phyloP scores from a whole-genome alignment of 768 basidiomycete species.

The Nidula microcarpa region DNA sequence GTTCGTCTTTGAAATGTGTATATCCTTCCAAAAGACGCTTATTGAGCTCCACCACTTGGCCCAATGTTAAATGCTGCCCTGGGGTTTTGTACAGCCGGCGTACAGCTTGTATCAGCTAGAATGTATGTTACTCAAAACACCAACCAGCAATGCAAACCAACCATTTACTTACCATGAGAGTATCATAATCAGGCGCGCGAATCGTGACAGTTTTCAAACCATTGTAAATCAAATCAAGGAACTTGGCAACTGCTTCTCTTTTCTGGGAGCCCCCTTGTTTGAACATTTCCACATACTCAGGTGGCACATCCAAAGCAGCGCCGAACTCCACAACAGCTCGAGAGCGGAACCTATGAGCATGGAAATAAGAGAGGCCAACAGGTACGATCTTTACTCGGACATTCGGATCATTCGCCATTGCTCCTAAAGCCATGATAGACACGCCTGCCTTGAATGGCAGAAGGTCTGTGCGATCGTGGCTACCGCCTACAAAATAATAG shows the following conservation, averaged over 20 bases:
- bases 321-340: slow-evolving; percentile 98
- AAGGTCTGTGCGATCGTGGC: slow-evolving; percentile 95
- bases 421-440: slow-evolving; percentile 96
- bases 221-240: slow-evolving; percentile 90
- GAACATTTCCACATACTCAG: slow-evolving; percentile 85
- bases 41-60: slow-evolving; percentile 95
- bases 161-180: slow-evolving; percentile 76
- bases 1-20: slow-evolving; percentile 88
- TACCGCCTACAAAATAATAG: slow-evolving; percentile 76
- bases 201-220: slow-evolving; percentile 94
- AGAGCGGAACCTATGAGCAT: slow-evolving; percentile 86
- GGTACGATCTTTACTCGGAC: slow-evolving; percentile 91
- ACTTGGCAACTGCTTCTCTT: slow-evolving; percentile 83
- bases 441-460: slow-evolving; percentile 97
- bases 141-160: slow-evolving; percentile 3
- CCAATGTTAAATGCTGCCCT: slow-evolving; percentile 87
- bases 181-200: slow-evolving; percentile 95
- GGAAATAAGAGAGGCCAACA: slow-evolving; percentile 74
- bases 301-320: slow-evolving; percentile 85
- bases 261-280: slow-evolving; percentile 85
- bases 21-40: slow-evolving; percentile 93
- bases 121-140: too few species aligned
- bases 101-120: slow-evolving; percentile 90
- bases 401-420: slow-evolving; percentile 88
- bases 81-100: slow-evolving; percentile 92